Conservation (phyloP, 139 green algal genomes). For the Pseudopediastrum boryanum region DNA sequence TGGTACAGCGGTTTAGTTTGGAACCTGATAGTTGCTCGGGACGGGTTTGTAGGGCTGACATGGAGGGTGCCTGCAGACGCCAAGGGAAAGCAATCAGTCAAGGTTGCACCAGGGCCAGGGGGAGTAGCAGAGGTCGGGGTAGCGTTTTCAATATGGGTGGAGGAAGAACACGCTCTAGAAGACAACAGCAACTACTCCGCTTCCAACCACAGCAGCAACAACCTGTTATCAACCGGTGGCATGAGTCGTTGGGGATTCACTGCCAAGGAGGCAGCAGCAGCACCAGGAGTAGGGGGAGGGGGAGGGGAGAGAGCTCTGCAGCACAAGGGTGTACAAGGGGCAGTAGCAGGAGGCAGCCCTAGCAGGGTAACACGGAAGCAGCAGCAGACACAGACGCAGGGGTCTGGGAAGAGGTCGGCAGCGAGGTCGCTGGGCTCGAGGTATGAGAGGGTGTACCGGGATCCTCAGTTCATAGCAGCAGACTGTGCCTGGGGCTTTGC, state of each 20-base stretch:
- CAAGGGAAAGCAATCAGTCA: no score
- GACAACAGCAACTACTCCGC: no score
- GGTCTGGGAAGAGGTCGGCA: neutral
- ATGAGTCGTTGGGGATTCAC: no score
- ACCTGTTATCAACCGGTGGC: no score
- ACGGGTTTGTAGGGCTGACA: conserved; percentile 9
- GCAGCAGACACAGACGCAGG: neutral
- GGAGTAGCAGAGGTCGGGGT: neutral
- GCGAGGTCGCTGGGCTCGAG: neutral
- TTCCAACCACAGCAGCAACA: no score
- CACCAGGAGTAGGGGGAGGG: no score
- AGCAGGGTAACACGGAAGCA: neutral
- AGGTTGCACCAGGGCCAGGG: neutral
- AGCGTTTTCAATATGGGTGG: no score
- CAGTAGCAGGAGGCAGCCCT: neutral
- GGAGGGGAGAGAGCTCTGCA: no score
- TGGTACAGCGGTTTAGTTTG: neutral
- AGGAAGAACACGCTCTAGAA: no score
- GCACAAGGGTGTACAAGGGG: no score
- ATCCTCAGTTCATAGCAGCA: conserved; percentile 3
- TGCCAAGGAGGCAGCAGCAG: no score
- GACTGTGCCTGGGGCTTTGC: conserved; percentile 12
- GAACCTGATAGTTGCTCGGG: neutral
- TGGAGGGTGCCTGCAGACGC: no score
- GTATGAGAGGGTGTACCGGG: neutral